Base-by-base conservation (phyloP, 1,139 yeast species). In the Suhomyces coccinellae region DNA sequence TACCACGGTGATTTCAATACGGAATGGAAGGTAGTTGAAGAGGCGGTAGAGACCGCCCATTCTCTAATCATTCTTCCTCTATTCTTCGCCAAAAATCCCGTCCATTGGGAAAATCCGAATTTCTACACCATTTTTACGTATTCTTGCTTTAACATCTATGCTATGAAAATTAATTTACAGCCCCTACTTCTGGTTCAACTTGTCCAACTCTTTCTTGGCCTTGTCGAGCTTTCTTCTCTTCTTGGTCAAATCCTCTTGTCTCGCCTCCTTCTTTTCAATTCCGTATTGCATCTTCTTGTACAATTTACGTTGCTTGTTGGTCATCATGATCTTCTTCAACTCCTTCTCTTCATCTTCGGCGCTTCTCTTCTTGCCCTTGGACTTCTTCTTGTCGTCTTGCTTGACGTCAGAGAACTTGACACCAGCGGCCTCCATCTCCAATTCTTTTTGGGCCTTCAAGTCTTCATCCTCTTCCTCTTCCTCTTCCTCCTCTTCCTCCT, bases 271-370 rank as follows among this genome's bases (percentile, higher is more conserved):
- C 79, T 88, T 84, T 48, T 86, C 85, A 59, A 87, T 82, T 48
- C 96, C 95, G 64, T 89, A 85, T 74, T 89, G 95, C 95, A 93
- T 88, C 84, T 88, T 88, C 74, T 87, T 86, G 77, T 93, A 93
- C 57, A 91, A 78, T 70, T 88, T 89, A 77, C 91, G 87, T 73
- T 93, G 96, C 69, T 91, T 93, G 74, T 90, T 91, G 56, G 95
- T 80, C 98, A 93, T 91, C 99, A 93, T 93, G 64, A 90, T 89
- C 80, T 83, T 85, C 73, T 85, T 87, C 69, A 89, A 78, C 56
- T 88, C 95, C 70, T 87, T 86, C 62, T 85, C 95, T 69, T 87
- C 96, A 48, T 83, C 86, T 52, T 79, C 89, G 26, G 51, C 65
- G 12, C 62, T 52, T 46, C 62, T 73, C 63, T 69, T 67, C 55